Evolutionary conservation across 805 yeast species (phyloP).

Genomic region (Candida xyloterini): DNA sequence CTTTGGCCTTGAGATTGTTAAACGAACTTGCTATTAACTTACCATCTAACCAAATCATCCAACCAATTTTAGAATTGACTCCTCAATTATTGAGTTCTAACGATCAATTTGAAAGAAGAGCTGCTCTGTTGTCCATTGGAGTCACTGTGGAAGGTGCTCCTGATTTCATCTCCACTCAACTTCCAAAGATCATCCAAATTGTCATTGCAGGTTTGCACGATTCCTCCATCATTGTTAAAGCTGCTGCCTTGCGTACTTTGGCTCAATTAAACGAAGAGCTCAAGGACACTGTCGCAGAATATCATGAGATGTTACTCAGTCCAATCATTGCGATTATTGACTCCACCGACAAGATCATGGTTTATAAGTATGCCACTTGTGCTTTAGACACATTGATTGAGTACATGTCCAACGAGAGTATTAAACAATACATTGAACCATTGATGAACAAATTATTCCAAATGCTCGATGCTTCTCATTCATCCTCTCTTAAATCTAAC

Average conservation of each 20-base stretch:
- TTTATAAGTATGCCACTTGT: constrained; percentile 85
- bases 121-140: constrained; percentile 77
- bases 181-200: constrained; percentile 69
- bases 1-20: constrained; percentile 76
- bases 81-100: constrained; percentile 55
- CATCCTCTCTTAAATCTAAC: constrained; percentile 72
- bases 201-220: constrained; percentile 77
- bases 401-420: constrained; percentile 83
- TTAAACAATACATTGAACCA: constrained; percentile 75
- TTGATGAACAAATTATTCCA: constrained; percentile 85
- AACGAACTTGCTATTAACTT: constrained; percentile 76
- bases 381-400: constrained; percentile 92
- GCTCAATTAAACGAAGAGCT: constrained; percentile 77
- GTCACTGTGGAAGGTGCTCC: constrained; percentile 92
- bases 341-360: constrained; percentile 73
- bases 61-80: constrained; percentile 68
- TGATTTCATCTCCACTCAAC: constrained; percentile 76
- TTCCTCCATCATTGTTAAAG: constrained; percentile 67
- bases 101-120: constrained; percentile 81
- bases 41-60: constrained; percentile 90
- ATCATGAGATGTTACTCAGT: constrained; percentile 80
- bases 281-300: constrained; percentile 79
- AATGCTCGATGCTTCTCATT: constrained; percentile 73
- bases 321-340: constrained; percentile 84
- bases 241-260: constrained; percentile 82